phyloP scores from a whole-genome alignment of 306 rosid genomes.

The Lathyrus aphaca region DNA sequence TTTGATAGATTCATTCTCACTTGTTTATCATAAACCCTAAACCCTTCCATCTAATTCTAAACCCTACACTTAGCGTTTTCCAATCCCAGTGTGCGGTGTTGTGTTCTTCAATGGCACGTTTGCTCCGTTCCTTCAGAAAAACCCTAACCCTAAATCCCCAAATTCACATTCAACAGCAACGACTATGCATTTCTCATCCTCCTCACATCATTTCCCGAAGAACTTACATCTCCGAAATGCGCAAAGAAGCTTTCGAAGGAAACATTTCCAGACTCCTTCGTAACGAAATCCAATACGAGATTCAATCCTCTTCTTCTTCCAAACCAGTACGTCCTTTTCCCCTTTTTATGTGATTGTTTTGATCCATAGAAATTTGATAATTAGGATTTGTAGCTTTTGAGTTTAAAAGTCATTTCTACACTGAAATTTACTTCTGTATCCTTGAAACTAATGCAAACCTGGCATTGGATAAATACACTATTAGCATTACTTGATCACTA shows the following conservation, averaged over 20 bases:
- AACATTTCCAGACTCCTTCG: conserved; percentile 72
- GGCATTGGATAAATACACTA: neutral
- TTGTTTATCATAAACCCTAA: conserved; percentile 8
- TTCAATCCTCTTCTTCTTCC: conserved; percentile 58
- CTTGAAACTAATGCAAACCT: too few species aligned
- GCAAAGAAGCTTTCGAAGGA: conserved; percentile 73
- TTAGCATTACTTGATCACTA: conserved; percentile 9
- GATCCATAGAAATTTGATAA: too few species aligned
- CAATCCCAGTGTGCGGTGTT: neutral
- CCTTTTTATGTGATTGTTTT: neutral
- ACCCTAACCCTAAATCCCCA: conserved; percentile 41
- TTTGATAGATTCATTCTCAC: too few species aligned
- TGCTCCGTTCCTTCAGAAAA: conserved; percentile 56
- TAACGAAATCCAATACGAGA: conserved; percentile 71
- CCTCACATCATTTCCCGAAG: conserved; percentile 38
- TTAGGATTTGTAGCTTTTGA: too few species aligned
- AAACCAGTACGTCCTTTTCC: conserved; percentile 52
- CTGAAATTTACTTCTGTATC: too few species aligned
- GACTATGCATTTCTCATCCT: conserved; percentile 15
- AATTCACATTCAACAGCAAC: conserved; percentile 35
- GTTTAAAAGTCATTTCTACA: fast-evolving
- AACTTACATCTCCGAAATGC: conserved; percentile 68
- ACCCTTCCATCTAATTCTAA: neutral
- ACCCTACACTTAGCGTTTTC: neutral
- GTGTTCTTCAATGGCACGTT: conserved; percentile 56